phyloP scores from a whole-genome alignment of 2,329 filamentous ascomycete genomes.

The Aspergillus puulaauensis region DNA sequence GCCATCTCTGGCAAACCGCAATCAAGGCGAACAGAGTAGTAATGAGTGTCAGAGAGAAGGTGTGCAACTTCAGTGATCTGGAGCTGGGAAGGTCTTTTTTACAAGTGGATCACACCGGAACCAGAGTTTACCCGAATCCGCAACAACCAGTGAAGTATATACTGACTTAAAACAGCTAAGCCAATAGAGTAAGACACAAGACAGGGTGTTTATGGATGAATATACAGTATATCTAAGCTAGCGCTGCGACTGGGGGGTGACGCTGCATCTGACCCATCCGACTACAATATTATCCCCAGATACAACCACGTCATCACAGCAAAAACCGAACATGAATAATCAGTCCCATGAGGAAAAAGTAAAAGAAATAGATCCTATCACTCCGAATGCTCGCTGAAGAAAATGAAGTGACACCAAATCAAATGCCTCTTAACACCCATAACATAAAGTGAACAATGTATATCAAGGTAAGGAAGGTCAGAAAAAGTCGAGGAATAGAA shows the following conservation, averaged over 20 bases:
- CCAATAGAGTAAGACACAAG: not conserved
- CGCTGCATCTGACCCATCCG: constrained; percentile 26
- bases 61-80: not conserved
- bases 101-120: constrained; percentile 1
- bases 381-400: constrained; percentile 36
- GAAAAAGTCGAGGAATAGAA: constrained; percentile 4
- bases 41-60: not conserved
- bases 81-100: constrained; percentile 1
- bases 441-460: constrained; percentile 21
- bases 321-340: constrained; percentile 17
- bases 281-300: constrained; percentile 30
- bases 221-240: constrained; percentile 18
- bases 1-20: constrained; percentile 23
- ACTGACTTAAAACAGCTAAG: too few species aligned
- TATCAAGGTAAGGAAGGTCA: constrained; percentile 5
- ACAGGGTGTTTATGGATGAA: constrained; percentile 2
- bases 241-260: constrained; percentile 23
- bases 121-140: constrained; percentile 9
- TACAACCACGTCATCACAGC: constrained; percentile 23
- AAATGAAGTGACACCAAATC: constrained; percentile 26
- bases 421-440: constrained; percentile 34
- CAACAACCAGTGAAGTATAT: not conserved
- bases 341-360: constrained; percentile 10
- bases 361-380: constrained; percentile 23
- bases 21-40: too few species aligned